A percentile compares a stretch with the other conserved stretches of the same genome.
phyloP scores from a whole-genome alignment of 1,284 basidiomycete genomes.

The Boletus coffeatus region DNA sequence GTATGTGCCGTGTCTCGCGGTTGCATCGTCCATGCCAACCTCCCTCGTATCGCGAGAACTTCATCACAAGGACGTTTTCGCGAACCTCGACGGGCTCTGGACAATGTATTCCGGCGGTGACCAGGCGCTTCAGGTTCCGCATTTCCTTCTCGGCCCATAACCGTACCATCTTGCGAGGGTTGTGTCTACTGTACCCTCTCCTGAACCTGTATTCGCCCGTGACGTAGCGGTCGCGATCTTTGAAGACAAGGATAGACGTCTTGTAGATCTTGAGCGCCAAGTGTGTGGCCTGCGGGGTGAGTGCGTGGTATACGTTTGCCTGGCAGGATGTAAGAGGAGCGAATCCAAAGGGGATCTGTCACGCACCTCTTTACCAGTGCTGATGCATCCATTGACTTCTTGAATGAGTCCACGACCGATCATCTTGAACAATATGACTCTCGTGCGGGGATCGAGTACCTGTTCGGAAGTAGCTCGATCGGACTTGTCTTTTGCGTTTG shows the following conservation, averaged over 20 bases:
- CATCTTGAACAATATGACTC: conserved; percentile 91
- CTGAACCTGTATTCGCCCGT: conserved; percentile 90
- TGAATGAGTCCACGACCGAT: conserved; percentile 82
- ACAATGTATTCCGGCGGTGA: conserved; percentile 76
- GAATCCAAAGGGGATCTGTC: neutral
- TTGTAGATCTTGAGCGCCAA: conserved; percentile 98
- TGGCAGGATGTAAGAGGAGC: conserved; percentile 29
- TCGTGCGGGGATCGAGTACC: conserved; percentile 86
- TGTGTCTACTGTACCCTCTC: conserved; percentile 86
- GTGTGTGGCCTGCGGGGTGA: conserved; percentile 57
- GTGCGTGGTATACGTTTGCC: conserved; percentile 93
- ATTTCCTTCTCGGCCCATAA: conserved; percentile 99
- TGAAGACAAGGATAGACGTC: conserved; percentile 96
- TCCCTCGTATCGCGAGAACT: conserved; percentile 42
- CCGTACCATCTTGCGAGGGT: conserved; percentile 98
- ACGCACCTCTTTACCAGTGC: conserved; percentile 90
- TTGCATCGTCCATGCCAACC: too few relatives aligned
- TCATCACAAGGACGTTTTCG: conserved; percentile 97
- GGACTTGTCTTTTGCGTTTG: conserved; percentile 88
- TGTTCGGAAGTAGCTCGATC: conserved; percentile 94
- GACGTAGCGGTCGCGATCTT: conserved; percentile 94
- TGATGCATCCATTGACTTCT: conserved; percentile 90
- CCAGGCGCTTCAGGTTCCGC: conserved; percentile 87
- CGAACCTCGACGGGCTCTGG: conserved; percentile 91
- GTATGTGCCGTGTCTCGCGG: too few relatives aligned